These are phyloP conservation scores for Carex arenaria DNA, from an alignment of 202 grass and related monocot species.

Conservation along the genomic window DNA sequence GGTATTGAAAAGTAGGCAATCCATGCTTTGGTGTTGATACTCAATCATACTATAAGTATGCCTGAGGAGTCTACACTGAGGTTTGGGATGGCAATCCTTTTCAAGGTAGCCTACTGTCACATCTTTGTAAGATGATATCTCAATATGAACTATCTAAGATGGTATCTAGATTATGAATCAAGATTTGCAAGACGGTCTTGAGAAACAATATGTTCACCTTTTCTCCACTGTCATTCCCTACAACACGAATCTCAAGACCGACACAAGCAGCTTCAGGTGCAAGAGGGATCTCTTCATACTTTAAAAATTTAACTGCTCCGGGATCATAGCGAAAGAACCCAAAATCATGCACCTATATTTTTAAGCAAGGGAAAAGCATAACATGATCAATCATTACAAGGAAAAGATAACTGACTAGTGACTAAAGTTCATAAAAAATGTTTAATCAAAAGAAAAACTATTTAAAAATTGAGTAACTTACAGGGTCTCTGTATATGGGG, in stretches of 20 bases:
- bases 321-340: conserved; percentile 97
- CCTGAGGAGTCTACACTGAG: neutral
- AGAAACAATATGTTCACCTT: conserved; percentile 46
- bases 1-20: neutral
- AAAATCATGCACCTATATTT: conserved; percentile 98
- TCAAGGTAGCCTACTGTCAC: neutral
- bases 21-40: neutral
- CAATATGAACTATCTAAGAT: neutral
- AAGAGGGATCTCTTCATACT: conserved; percentile 80
- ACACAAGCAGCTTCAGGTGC: conserved; percentile 90
- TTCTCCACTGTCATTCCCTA: conserved; percentile 98
- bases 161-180: neutral
- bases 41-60: neutral
- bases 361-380: conserved; percentile 6
- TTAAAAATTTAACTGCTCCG: conserved; percentile 83
- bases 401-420: neutral
- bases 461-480: conserved; percentile 42
- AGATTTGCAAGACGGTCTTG: conserved; percentile 6
- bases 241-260: conserved; percentile 95
- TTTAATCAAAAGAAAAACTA: neutral
- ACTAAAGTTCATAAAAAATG: conserved; percentile 1
- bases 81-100: neutral
- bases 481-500: conserved; percentile 91
- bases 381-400: conserved; percentile 22
- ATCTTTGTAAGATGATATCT: conserved; percentile 13